These are phyloP conservation scores for Letharia columbiana DNA, from an alignment of 495 filamentous ascomycete genomes.

Conservation along the genomic window DNA sequence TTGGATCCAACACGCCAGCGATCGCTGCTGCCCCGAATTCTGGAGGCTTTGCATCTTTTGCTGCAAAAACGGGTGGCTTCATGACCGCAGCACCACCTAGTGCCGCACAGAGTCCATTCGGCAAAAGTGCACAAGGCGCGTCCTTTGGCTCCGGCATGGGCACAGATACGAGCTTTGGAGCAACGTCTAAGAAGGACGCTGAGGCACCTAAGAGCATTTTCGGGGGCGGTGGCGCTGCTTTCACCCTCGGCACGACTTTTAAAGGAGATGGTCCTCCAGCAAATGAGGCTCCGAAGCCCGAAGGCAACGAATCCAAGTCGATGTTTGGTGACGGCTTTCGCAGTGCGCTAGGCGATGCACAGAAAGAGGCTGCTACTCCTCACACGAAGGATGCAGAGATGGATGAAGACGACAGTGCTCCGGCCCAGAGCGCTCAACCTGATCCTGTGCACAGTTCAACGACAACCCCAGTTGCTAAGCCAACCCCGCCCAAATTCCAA, in stretches of 20 bases:
- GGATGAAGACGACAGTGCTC: slow-evolving; percentile 36
- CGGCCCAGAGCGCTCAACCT: slow-evolving; percentile 29
- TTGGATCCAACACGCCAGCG: slow-evolving; percentile 10
- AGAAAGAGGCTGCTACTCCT: slow-evolving; percentile 36
- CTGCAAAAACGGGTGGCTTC: slow-evolving; percentile 47
- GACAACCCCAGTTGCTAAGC: slow-evolving; percentile 28
- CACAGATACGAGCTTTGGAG: slow-evolving; percentile 31
- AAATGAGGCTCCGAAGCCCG: slow-evolving; percentile 49
- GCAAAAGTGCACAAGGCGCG: slow-evolving; percentile 25
- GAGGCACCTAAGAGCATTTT: slow-evolving; percentile 39
- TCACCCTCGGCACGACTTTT: slow-evolving; percentile 72
- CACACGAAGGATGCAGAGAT: slow-evolving; percentile 54
- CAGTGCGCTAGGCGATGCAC: slow-evolving; percentile 38
- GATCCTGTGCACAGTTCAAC: slow-evolving; percentile 23
- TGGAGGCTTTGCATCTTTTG: slow-evolving; percentile 53
- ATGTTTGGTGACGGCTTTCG: slow-evolving; percentile 53
- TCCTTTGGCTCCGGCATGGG: slow-evolving; percentile 34
- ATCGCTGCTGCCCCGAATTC: slow-evolving; percentile 23
- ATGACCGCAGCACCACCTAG: slow-evolving; percentile 33
- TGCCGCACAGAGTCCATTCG: slow-evolving; percentile 21
- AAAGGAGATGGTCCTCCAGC: slow-evolving; percentile 61
- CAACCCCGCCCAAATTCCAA: slow-evolving; percentile 41
- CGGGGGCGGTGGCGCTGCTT: slow-evolving; percentile 46
- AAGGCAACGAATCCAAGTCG: slow-evolving; percentile 33
- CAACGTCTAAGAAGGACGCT: slow-evolving; percentile 31